A percentile compares a stretch with the other conserved stretches of the same genome.
Conservation (phyloP, 164 flowering plant genomes). For the Echeveria elegans region DNA sequence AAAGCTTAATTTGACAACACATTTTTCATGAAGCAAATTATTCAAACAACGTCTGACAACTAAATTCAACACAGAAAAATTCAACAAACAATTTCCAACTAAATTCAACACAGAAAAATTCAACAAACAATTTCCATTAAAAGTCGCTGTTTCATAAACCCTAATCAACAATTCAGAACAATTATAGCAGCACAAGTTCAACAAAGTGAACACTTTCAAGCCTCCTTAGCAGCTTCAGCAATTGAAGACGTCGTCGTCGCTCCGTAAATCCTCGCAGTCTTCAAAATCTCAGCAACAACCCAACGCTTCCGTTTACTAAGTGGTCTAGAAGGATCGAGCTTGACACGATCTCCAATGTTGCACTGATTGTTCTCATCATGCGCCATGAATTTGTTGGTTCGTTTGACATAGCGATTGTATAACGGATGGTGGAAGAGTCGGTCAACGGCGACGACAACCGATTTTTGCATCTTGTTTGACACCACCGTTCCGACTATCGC, state of each 20-base stretch:
- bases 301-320: constrained; percentile 77
- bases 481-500: constrained; percentile 56
- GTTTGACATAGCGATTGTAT: constrained; percentile 77
- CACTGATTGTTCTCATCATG: constrained; percentile 69
- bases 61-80: no score
- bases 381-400: constrained; percentile 97
- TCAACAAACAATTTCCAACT: no score
- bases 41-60: no score
- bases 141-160: neutral
- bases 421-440: constrained; percentile 72
- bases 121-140: no score
- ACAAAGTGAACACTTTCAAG: constrained; percentile 12
- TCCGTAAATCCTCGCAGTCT: constrained; percentile 55
- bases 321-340: constrained; percentile 74
- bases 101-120: no score
- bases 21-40: no score
- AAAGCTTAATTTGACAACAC: no score
- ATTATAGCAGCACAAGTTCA: no score
- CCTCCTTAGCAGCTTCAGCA: constrained; percentile 11
- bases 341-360: constrained; percentile 83
- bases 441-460: constrained; percentile 94
- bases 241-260: constrained; percentile 27
- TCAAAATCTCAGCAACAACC: constrained; percentile 83
- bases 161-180: neutral
- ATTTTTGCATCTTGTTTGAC: constrained; percentile 90